phyloP scores from a whole-genome alignment of 2,329 filamentous ascomycete species.

The Neofusicoccum cordaticola region DNA sequence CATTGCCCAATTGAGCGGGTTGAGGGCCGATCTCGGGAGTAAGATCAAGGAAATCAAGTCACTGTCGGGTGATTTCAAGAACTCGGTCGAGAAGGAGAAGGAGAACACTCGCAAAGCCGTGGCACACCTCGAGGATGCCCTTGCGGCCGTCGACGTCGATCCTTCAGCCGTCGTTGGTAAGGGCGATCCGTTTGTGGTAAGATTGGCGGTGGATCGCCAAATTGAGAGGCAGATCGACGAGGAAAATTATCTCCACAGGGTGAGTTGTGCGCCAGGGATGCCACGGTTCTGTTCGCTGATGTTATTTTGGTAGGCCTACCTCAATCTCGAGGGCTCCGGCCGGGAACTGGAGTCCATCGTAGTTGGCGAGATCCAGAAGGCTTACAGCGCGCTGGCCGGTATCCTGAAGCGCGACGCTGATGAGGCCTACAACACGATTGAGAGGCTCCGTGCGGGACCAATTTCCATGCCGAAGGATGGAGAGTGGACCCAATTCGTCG shows the following conservation, averaged over 20 bases:
- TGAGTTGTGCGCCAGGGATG: slow-evolving; percentile 43
- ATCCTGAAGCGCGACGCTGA: slow-evolving; percentile 91
- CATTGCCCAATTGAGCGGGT: slow-evolving; percentile 77
- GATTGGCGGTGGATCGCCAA: slow-evolving; percentile 81
- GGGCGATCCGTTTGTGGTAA: slow-evolving; percentile 86
- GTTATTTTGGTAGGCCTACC: slow-evolving; percentile 64
- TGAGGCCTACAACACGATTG: slow-evolving; percentile 71
- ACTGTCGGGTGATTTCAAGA: slow-evolving; percentile 92
- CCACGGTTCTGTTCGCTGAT: neutral
- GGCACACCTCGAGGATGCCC: slow-evolving; percentile 72
- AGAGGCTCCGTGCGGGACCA: slow-evolving; percentile 78
- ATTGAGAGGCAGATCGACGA: slow-evolving; percentile 92
- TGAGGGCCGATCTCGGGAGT: slow-evolving; percentile 83
- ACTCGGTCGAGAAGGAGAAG: slow-evolving; percentile 92
- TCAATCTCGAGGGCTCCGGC: slow-evolving; percentile 91
- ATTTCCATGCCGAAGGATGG: slow-evolving; percentile 91
- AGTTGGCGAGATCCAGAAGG: slow-evolving; percentile 95
- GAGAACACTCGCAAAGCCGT: slow-evolving; percentile 78
- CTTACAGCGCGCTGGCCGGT: slow-evolving; percentile 88
- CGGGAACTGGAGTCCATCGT: slow-evolving; percentile 95
- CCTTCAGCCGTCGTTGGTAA: slow-evolving; percentile 73
- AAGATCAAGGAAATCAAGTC: slow-evolving; percentile 99
- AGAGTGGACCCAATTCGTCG: slow-evolving; percentile 84
- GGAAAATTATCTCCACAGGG: slow-evolving; percentile 93
- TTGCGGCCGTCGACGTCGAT: slow-evolving; percentile 78